Evolutionary conservation across 345 rosid species (phyloP).

Genomic region (Euphorbia tirucalli): DNA sequence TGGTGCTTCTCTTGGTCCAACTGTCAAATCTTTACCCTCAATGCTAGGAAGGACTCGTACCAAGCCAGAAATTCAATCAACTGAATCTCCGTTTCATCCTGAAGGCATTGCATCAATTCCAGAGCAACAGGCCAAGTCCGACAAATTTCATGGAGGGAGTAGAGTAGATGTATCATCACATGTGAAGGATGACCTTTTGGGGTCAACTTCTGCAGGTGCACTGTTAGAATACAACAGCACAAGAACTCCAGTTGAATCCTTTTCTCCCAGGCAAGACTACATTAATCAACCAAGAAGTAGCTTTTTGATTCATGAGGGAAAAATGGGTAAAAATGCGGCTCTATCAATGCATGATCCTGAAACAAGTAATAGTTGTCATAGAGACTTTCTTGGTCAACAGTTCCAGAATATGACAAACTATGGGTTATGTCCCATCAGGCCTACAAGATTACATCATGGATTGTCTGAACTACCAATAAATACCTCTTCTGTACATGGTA

Average conservation of each 20-base stretch:
- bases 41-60: conserved; percentile 19
- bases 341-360: conserved; percentile 23
- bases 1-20: conserved; percentile 13
- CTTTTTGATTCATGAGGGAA: conserved; percentile 42
- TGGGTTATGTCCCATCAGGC: conserved; percentile 23
- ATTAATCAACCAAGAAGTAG: conserved; percentile 25
- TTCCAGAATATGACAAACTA: conserved; percentile 18
- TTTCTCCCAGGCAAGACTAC: conserved; percentile 23
- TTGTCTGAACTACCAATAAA: conserved; percentile 29
- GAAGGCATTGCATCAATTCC: conserved; percentile 20
- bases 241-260: conserved; percentile 23
- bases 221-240: conserved; percentile 21
- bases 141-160: conserved; percentile 22
- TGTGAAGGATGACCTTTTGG: conserved; percentile 26
- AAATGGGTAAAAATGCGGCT: conserved; percentile 26
- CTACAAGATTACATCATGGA: conserved; percentile 12
- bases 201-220: conserved; percentile 46
- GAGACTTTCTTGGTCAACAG: conserved; percentile 22
- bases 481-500: conserved; percentile 30
- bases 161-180: conserved; percentile 26
- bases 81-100: conserved; percentile 20
- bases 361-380: conserved; percentile 19
- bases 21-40: not conserved
- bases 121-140: conserved; percentile 29
- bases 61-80: conserved; percentile 19